Percentiles rank a stretch among this genome's conserved stretches.
Conservation (phyloP, 371 early-diverging fungal genomes). For the Zopfochytrium polystomum region DNA sequence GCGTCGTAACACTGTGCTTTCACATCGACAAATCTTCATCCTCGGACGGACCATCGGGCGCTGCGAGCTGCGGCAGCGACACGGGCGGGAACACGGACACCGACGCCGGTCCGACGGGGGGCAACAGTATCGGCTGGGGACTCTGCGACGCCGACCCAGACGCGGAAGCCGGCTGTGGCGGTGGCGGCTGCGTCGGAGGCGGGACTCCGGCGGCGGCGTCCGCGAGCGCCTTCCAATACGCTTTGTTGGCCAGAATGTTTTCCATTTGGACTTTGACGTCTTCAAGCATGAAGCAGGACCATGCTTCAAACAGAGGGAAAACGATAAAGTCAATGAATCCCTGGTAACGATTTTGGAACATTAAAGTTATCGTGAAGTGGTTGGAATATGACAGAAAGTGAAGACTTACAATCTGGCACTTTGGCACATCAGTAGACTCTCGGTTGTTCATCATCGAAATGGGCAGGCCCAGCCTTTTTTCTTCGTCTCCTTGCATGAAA, state of each 20-base stretch:
- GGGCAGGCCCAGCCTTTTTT: conserved; percentile 47
- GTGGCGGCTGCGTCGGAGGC: conserved; percentile 51
- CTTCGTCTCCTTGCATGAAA: conserved; percentile 57
- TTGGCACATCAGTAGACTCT: conserved; percentile 43
- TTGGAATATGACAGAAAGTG: not conserved
- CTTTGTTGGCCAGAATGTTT: conserved; percentile 39
- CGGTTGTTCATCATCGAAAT: conserved; percentile 53
- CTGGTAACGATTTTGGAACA: too few relatives aligned
- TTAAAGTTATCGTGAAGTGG: conserved; percentile 3
- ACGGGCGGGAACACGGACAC: not conserved
- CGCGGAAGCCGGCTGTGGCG: conserved; percentile 28
- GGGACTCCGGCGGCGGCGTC: too few relatives aligned
- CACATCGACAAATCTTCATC: not conserved
- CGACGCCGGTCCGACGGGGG: not conserved
- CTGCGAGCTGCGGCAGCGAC: not conserved
- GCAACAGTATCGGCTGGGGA: not conserved
- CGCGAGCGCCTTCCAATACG: conserved; percentile 42
- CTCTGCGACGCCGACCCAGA: conserved; percentile 23
- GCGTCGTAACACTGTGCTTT: not conserved
- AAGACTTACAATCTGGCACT: too few relatives aligned
- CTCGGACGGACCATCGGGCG: not conserved
- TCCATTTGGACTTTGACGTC: conserved; percentile 36
- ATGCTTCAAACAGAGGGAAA: conserved; percentile 48
- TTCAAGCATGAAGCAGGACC: conserved; percentile 41
- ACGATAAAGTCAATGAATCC: conserved; percentile 57